A percentile compares a stretch with the other conserved stretches of the same genome.
Evolutionary conservation across 2,329 filamentous ascomycete species (phyloP).

Genomic region (Hansfordia pulvinata): DNA sequence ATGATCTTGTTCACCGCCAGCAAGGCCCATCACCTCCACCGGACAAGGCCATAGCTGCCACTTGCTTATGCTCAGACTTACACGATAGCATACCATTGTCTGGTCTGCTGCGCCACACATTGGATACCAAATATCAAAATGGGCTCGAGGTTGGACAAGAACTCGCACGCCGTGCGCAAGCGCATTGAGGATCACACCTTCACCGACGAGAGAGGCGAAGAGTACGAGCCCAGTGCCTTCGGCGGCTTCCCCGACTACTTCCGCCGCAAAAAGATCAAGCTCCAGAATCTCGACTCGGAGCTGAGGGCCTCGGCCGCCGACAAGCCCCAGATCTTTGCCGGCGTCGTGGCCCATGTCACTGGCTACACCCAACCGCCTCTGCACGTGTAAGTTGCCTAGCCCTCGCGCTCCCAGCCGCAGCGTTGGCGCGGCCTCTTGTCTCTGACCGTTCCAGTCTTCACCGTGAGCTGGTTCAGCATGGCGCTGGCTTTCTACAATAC

Average conservation of each 20-base stretch:
- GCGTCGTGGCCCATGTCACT: slow-evolving; percentile 81
- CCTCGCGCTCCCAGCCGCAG: background rate
- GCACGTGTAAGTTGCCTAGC: slow-evolving; percentile 44
- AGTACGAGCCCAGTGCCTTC: slow-evolving; percentile 79
- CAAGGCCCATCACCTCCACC: too few species aligned
- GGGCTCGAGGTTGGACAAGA: slow-evolving; percentile 48
- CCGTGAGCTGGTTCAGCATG: slow-evolving; percentile 75
- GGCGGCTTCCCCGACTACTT: slow-evolving; percentile 89
- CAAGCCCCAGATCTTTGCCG: slow-evolving; percentile 78
- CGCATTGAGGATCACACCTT: slow-evolving; percentile 57
- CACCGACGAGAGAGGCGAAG: slow-evolving; percentile 71
- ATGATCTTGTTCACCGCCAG: too few species aligned
- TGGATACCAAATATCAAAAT: too few species aligned
- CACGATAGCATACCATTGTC: too few species aligned
- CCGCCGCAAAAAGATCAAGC: slow-evolving; percentile 87
- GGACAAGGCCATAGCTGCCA: too few species aligned
- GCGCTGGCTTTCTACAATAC: slow-evolving; percentile 91
- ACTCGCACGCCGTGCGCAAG: slow-evolving; percentile 48
- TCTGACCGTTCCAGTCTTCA: slow-evolving; percentile 43
- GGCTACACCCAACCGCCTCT: slow-evolving; percentile 93
- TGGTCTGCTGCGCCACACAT: too few species aligned
- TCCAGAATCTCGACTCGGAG: slow-evolving; percentile 85
- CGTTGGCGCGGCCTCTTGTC: too few species aligned
- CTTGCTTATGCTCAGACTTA: too few species aligned
- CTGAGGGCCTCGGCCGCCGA: slow-evolving; percentile 54